Evolutionary conservation across 2,329 filamentous ascomycete genomes (phyloP).

Genomic region (Cercospora sp.): DNA sequence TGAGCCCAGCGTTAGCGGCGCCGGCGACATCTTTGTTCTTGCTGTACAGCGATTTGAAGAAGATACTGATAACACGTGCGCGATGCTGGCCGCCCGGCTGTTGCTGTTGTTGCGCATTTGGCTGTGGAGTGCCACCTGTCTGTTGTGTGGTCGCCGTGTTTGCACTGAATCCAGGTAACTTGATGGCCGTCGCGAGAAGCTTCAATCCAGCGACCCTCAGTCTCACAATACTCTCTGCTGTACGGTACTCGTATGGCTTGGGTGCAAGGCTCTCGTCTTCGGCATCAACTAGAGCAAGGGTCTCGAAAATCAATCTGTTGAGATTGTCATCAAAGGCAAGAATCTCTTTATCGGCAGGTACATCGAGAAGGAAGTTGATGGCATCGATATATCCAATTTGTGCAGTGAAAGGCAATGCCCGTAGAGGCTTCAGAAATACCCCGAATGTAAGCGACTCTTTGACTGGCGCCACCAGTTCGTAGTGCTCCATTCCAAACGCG

Average conservation of each 20-base stretch:
- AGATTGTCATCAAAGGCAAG: slow-evolving; percentile 89
- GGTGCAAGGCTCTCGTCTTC: slow-evolving; percentile 88
- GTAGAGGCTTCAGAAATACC: slow-evolving; percentile 91
- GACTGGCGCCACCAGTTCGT: slow-evolving; percentile 84
- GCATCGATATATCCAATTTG: slow-evolving; percentile 99
- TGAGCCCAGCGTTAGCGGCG: slow-evolving; percentile 86
- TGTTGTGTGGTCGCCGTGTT: slow-evolving; percentile 39
- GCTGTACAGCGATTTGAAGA: slow-evolving; percentile 96
- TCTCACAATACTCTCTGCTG: slow-evolving; percentile 90
- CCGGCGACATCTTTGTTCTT: slow-evolving; percentile 90
- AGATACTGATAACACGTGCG: slow-evolving; percentile 77
- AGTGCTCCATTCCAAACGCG: slow-evolving; percentile 73
- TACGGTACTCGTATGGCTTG: slow-evolving; percentile 92
- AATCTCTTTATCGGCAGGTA: slow-evolving; percentile 73
- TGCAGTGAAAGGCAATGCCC: slow-evolving; percentile 87
- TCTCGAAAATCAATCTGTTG: slow-evolving; percentile 88
- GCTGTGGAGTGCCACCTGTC: slow-evolving; percentile 14
- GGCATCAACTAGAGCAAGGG: slow-evolving; percentile 87
- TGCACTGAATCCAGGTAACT: slow-evolving; percentile 86
- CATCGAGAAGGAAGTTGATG: slow-evolving; percentile 87
- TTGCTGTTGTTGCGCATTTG: slow-evolving; percentile 22
- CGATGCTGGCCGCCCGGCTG: slow-evolving; percentile 61
- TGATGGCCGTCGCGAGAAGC: slow-evolving; percentile 88
- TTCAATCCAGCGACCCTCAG: slow-evolving; percentile 91
- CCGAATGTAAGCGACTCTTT: slow-evolving; percentile 86